phyloP scores from a whole-genome alignment of 2,329 filamentous ascomycete genomes.

The Xylaria sp. region DNA sequence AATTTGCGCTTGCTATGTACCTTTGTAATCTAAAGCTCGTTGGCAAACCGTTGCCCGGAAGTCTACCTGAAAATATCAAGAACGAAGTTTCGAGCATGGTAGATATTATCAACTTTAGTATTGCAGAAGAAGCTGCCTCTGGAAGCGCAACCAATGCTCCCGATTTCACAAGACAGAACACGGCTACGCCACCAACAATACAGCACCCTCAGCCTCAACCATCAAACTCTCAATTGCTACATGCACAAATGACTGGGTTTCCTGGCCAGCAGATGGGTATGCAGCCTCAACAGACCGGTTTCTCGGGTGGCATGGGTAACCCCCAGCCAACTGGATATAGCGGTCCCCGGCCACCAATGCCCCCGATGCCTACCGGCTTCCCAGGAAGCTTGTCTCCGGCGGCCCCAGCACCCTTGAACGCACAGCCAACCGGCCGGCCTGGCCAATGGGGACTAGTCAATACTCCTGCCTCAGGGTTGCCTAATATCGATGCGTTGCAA shows the following conservation, averaged over 20 bases:
- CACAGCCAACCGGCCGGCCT: conserved; percentile 92
- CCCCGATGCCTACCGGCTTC: conserved; percentile 75
- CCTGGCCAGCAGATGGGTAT: conserved; percentile 68
- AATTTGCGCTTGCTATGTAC: conserved; percentile 98
- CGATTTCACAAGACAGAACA: conserved; percentile 70
- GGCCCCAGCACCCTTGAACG: conserved; percentile 73
- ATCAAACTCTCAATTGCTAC: conserved; percentile 74
- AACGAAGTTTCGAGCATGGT: conserved; percentile 99
- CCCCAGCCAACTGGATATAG: conserved; percentile 82
- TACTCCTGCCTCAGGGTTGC: conserved; percentile 85
- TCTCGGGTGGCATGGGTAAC: conserved; percentile 70
- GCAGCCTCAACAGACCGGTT: conserved; percentile 77
- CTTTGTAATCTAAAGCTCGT: conserved; percentile 94
- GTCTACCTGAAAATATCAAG: conserved; percentile 84
- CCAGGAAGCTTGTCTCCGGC: conserved; percentile 72
- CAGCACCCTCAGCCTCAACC: conserved; percentile 79
- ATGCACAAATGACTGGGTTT: conserved; percentile 76
- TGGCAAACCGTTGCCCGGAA: conserved; percentile 80
- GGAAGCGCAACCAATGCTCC: conserved; percentile 72
- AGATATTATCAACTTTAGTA: conserved; percentile 96
- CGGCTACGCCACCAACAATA: conserved; percentile 63
- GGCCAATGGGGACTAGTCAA: conserved; percentile 99
- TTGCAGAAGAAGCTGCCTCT: conserved; percentile 77
- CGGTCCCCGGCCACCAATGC: conserved; percentile 86
- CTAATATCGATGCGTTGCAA: conserved; percentile 92